Conservation (phyloP, 2,329 filamentous ascomycete genomes). For the Diaporthe destruens region DNA sequence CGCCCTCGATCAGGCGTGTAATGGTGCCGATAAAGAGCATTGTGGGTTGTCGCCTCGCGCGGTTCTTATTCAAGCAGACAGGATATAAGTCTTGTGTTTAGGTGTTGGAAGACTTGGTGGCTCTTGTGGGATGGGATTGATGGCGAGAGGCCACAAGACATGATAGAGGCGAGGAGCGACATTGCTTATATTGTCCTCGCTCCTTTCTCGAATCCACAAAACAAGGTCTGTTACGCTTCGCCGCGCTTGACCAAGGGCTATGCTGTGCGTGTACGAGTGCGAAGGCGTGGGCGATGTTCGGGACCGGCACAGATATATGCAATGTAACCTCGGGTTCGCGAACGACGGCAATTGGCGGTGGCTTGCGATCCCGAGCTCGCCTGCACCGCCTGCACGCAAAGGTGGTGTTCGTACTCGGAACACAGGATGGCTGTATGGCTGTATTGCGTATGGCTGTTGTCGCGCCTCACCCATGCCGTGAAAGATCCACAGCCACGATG, state of each 20-base stretch:
- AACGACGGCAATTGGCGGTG: slow-evolving; percentile 15
- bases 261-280: slow-evolving; percentile 25
- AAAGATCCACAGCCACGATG: too few relatives aligned
- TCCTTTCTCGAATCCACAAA: background rate
- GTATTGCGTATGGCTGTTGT: too few relatives aligned
- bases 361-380: slow-evolving; percentile 17
- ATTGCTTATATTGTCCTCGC: background rate
- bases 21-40: slow-evolving; percentile 37
- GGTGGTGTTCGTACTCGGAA: too few relatives aligned
- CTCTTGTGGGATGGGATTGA: background rate
- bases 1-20: slow-evolving; percentile 29
- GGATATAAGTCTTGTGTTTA: background rate
- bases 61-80: background rate
- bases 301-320: background rate
- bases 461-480: too few relatives aligned
- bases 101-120: background rate
- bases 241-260: slow-evolving; percentile 18
- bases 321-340: slow-evolving; percentile 28
- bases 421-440: too few relatives aligned
- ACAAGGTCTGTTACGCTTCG: background rate
- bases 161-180: background rate
- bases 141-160: background rate
- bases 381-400: background rate
- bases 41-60: background rate
- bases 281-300: background rate